A percentile compares a stretch with the other conserved stretches of the same genome.
Conservation (phyloP, 352 stramenopile genomes). For the Saprolegnia diclina region DNA sequence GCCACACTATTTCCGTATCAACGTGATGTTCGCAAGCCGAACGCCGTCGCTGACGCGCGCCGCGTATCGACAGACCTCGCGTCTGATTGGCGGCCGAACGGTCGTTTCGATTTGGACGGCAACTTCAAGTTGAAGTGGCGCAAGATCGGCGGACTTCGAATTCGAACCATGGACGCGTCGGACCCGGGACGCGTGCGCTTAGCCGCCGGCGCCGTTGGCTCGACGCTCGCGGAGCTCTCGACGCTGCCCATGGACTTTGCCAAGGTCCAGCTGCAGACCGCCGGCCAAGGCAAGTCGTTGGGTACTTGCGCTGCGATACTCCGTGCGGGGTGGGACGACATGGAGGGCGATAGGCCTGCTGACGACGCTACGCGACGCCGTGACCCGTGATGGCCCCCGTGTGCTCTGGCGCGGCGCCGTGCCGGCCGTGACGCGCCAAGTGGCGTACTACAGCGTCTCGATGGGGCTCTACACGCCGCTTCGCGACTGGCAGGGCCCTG, state of each 20-base stretch:
- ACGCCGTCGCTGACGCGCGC: slow-evolving; percentile 4
- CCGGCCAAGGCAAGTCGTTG: slow-evolving; percentile 30
- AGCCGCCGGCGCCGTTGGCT: slow-evolving; percentile 55
- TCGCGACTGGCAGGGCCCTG: slow-evolving; percentile 58
- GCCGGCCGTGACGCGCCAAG: slow-evolving; percentile 73
- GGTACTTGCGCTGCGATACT: not conserved
- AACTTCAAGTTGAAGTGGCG: slow-evolving; percentile 15
- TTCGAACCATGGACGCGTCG: slow-evolving; percentile 16
- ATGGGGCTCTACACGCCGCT: slow-evolving; percentile 83
- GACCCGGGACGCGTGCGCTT: slow-evolving; percentile 68
- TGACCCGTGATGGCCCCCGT: slow-evolving; percentile 52
- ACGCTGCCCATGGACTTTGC: slow-evolving; percentile 84
- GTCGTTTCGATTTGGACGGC: not conserved
- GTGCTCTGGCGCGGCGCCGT: slow-evolving; percentile 74
- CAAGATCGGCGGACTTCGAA: not conserved
- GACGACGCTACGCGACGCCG: slow-evolving; percentile 57
- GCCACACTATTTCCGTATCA: not conserved
- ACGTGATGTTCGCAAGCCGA: not conserved
- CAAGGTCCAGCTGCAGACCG: slow-evolving; percentile 77
- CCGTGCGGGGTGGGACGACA: slow-evolving; percentile 17
- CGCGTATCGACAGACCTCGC: slow-evolving; percentile 18
- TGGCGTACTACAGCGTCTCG: slow-evolving; percentile 82
- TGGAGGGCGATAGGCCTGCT: slow-evolving; percentile 52
- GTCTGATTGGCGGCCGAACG: slow-evolving; percentile 20
- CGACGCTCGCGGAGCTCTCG: slow-evolving; percentile 64